These are phyloP conservation scores for Astrothelium macrocarpum DNA, from an alignment of 495 filamentous ascomycete species.

Conservation along the genomic window DNA sequence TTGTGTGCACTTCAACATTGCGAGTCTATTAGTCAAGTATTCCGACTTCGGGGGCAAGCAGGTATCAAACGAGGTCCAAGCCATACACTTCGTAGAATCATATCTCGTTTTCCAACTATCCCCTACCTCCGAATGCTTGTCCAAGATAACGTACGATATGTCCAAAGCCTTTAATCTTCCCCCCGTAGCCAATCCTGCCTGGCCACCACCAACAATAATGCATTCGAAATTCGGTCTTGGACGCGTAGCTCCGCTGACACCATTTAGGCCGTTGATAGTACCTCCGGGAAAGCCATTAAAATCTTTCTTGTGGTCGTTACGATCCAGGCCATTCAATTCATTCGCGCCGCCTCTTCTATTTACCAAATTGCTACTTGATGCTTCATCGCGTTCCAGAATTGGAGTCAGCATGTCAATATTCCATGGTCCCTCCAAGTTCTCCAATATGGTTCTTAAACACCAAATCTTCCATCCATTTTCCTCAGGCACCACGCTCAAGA, in stretches of 20 bases:
- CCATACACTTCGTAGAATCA: slow-evolving; percentile 20
- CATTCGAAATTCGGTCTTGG: slow-evolving; percentile 17
- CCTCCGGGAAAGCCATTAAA: too few relatives aligned
- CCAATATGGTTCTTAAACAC: slow-evolving; percentile 19
- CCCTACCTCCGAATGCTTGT: slow-evolving; percentile 27
- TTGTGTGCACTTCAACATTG: slow-evolving; percentile 27
- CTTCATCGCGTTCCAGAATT: too few relatives aligned
- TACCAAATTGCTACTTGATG: too few relatives aligned
- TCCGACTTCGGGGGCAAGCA: too few relatives aligned
- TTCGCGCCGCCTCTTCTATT: background rate
- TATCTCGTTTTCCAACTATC: slow-evolving; percentile 35
- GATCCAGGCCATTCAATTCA: background rate
- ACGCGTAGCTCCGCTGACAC: background rate
- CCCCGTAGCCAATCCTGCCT: slow-evolving; percentile 29
- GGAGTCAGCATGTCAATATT: too few relatives aligned
- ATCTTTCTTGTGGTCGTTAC: too few relatives aligned
- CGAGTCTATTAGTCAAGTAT: too few relatives aligned
- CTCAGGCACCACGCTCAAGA: slow-evolving; percentile 4
- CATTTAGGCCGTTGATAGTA: slow-evolving; percentile 8
- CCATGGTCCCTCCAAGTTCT: slow-evolving; percentile 16
- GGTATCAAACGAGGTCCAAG: too few relatives aligned
- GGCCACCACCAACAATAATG: slow-evolving; percentile 29
- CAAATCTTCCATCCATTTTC: slow-evolving; percentile 18
- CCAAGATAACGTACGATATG: slow-evolving; percentile 28
- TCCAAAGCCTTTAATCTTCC: slow-evolving; percentile 32